These are phyloP conservation scores for Lyophyllum decastes DNA, from an alignment of 768 basidiomycete genomes.

Conservation along the genomic window DNA sequence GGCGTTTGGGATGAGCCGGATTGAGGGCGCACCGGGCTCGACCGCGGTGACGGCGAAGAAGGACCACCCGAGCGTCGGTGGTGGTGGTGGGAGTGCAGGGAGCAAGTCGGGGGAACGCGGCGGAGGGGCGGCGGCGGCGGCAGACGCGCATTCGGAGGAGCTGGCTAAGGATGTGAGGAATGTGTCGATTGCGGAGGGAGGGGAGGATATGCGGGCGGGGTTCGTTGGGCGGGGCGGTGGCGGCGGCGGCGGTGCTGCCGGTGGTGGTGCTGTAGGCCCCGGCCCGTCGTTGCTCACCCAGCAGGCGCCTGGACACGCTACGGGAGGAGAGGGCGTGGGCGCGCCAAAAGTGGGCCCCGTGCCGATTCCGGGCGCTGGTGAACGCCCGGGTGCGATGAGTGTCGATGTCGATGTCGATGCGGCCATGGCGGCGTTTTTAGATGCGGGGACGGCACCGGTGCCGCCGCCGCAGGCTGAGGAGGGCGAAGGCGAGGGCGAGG, in stretches of 20 bases:
- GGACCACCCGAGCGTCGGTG: too few species aligned
- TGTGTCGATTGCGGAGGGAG: slow-evolving; percentile 30
- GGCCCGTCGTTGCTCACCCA: slow-evolving; percentile 79
- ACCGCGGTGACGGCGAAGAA: not conserved
- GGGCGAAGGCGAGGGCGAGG: too few species aligned
- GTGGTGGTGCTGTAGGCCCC: slow-evolving; percentile 14
- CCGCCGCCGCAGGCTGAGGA: too few species aligned
- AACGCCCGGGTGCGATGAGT: slow-evolving; percentile 5
- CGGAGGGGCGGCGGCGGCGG: too few species aligned
- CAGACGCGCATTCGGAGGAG: slow-evolving; percentile 24
- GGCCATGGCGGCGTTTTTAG: slow-evolving; percentile 14
- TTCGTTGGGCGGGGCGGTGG: slow-evolving; percentile 31
- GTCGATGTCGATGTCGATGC: slow-evolving; percentile 20
- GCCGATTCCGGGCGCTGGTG: slow-evolving; percentile 23
- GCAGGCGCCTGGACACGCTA: too few species aligned
- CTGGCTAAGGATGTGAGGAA: slow-evolving; percentile 40
- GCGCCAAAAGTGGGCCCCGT: slow-evolving; percentile 33
- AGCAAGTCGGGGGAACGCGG: not conserved
- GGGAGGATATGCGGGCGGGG: slow-evolving; percentile 27
- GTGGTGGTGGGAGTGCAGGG: not conserved
- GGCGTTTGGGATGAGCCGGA: slow-evolving; percentile 92
- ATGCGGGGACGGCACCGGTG: slow-evolving; percentile 9
- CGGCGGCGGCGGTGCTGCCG: too few species aligned
- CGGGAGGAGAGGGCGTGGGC: too few species aligned
- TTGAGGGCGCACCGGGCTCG: slow-evolving; percentile 34